A percentile compares a stretch with the other conserved stretches of the same genome.
Conservation (phyloP, 1,139 yeast genomes). For the Suhomyces panamericanus region DNA sequence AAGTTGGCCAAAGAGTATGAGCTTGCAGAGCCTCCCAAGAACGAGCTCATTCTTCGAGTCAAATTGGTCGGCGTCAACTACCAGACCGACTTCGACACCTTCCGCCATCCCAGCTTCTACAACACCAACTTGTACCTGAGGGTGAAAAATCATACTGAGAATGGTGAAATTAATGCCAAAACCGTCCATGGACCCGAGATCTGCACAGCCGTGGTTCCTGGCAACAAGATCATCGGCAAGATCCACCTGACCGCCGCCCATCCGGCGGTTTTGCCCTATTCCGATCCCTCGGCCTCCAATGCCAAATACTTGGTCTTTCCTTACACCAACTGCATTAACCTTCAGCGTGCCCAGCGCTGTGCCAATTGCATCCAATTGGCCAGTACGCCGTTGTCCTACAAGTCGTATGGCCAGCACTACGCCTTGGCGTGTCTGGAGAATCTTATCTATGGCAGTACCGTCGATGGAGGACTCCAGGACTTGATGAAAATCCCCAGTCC, state of each 20-base stretch:
- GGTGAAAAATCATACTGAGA: too few relatives aligned
- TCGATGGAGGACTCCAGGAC: slow-evolving; percentile 47
- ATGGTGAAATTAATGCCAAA: background rate
- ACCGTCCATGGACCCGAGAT: background rate
- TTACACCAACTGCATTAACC: slow-evolving; percentile 35
- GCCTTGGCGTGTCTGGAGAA: slow-evolving; percentile 24
- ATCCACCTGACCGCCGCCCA: slow-evolving; percentile 17
- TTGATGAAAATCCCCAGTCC: slow-evolving; percentile 32
- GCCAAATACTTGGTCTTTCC: slow-evolving; percentile 39
- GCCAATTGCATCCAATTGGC: slow-evolving; percentile 23
- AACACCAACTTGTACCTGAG: slow-evolving; percentile 1
- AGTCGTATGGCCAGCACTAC: slow-evolving; percentile 15
- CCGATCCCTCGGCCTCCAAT: slow-evolving; percentile 6
- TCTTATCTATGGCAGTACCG: slow-evolving; percentile 35
- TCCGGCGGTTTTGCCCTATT: slow-evolving; percentile 7
- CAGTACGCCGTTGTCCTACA: slow-evolving; percentile 6
- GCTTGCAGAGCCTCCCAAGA: slow-evolving; percentile 14
- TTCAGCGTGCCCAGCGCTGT: slow-evolving; percentile 21
- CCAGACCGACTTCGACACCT: slow-evolving; percentile 25
- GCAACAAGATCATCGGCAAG: slow-evolving; percentile 34
- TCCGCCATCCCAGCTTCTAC: slow-evolving; percentile 12
- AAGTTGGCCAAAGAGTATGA: slow-evolving; percentile 32
- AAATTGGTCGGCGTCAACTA: slow-evolving; percentile 34
- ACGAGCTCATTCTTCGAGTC: slow-evolving; percentile 32
- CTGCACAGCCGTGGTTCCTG: slow-evolving; percentile 30